Percentiles rank a stretch among this genome's conserved stretches.
Conservation (phyloP, 2,329 filamentous ascomycete species). For the Fusarium nurragi region DNA sequence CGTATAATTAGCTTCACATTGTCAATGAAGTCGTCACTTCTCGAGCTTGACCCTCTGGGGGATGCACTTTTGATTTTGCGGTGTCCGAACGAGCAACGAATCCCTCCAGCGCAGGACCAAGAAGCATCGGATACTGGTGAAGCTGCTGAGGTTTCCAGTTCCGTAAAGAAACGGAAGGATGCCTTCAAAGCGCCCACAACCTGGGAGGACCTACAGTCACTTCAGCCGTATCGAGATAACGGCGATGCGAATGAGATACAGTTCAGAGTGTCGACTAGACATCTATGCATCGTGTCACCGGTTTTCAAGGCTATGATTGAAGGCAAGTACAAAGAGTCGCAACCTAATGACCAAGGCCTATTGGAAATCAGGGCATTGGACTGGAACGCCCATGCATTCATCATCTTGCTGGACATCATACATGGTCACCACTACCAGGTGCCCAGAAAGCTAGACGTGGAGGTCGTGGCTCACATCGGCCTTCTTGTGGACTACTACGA, state of each 20-base stretch:
- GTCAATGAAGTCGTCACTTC: background rate
- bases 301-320: slow-evolving; percentile 17
- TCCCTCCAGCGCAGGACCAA: background rate
- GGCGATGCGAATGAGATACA: background rate
- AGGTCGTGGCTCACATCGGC: background rate
- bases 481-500: slow-evolving; percentile 1
- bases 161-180: background rate
- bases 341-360: background rate
- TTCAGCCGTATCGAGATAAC: background rate
- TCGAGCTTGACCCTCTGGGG: background rate
- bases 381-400: slow-evolving; percentile 42
- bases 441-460: background rate
- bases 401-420: slow-evolving; percentile 42
- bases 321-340: background rate
- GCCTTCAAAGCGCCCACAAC: background rate
- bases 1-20: rapidly evolving
- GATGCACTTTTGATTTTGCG: background rate
- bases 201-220: background rate
- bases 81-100: background rate
- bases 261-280: background rate
- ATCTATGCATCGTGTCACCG: slow-evolving; percentile 1
- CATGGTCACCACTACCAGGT: slow-evolving; percentile 35
- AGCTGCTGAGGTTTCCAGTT: background rate
- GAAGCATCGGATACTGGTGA: background rate
- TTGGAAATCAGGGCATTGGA: slow-evolving; percentile 2